Percentiles rank a stretch among this genome's conserved stretches.
Conservation (phyloP, 345 rosid species). For the Heritiera fomes region DNA sequence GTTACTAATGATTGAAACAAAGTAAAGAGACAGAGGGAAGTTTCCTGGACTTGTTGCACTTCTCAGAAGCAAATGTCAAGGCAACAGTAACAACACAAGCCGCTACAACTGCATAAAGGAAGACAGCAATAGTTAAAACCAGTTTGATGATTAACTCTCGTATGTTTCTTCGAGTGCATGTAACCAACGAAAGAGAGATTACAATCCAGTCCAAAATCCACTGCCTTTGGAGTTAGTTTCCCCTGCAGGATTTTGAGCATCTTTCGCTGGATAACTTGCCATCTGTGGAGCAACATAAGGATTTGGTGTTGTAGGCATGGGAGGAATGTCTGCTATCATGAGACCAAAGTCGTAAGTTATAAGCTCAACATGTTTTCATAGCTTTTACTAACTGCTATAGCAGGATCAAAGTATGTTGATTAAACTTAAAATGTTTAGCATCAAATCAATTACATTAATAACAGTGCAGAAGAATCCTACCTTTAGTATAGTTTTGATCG, state of each 20-base stretch:
- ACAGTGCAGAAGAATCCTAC: background rate
- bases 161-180: background rate
- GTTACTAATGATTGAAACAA: background rate
- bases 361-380: background rate
- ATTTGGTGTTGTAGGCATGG: background rate
- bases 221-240: background rate
- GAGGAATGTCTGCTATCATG: background rate
- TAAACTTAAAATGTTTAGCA: too few relatives aligned
- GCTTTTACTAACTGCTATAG: background rate
- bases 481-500: conserved; percentile 4
- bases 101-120: conserved; percentile 12
- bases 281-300: conserved; percentile 17
- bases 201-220: conserved; percentile 20
- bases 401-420: background rate
- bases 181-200: background rate
- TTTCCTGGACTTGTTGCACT: background rate
- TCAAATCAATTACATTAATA: too few relatives aligned
- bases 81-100: conserved; percentile 15
- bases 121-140: background rate
- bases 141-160: background rate
- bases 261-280: background rate
- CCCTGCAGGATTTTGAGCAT: background rate
- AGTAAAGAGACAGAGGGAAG: background rate
- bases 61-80: conserved; percentile 17
- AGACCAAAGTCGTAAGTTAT: background rate